Base-by-base conservation (phyloP, 2,329 filamentous ascomycete genomes). In the Myriosclerotinia duriaeana region DNA sequence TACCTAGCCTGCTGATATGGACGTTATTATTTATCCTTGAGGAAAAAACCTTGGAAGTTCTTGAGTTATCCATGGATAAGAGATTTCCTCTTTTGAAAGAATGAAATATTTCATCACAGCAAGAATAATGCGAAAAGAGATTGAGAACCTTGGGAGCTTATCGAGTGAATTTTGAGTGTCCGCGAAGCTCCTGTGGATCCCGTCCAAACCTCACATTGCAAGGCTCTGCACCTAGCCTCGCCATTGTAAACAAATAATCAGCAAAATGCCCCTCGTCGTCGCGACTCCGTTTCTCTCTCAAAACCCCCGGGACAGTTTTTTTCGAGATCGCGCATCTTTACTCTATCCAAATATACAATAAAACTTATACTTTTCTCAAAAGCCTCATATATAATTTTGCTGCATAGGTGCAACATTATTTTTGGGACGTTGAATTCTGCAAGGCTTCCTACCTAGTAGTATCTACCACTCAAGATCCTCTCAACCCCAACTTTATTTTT, bases 171-270 rank as follows among this genome's bases (percentile, higher is more conserved):
- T 34, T 34, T 34, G 30, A 34, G 30, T 5, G 30, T 60, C 5
- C n/a, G 44, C 22, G 8, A 44, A 58, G 55, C 58, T 60, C 44
- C 8, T 60, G 58, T 61, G 58, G 58, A 50, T 26, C 44, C 58
- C 46, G 38, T 38, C n/a, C 5, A n/a, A 50, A 50, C 44, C 14
- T 26, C 30, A 14, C n/a, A 26, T n/a, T 48, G 34, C 58, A 60
- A 60, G 58, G 58, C 58, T 60, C n/a, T 17, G 30, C 34, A 22
- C 14, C 56, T 30, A 60, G 44, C 58, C 58, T 61, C n/a, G 22
- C 30, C 44, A 38, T 26, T 38, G 58, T 60, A 38, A 50, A 60
- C 58, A 38, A 60, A 60, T 22, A 38, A 11, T 12, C 56, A 48
- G 2, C 56, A 22, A 60, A 58, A 50, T 44, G n/a, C 44, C 58